These are phyloP conservation scores for Tolypocladium tropicale DNA, from an alignment of 2,329 filamentous ascomycete species.

Conservation along the genomic window DNA sequence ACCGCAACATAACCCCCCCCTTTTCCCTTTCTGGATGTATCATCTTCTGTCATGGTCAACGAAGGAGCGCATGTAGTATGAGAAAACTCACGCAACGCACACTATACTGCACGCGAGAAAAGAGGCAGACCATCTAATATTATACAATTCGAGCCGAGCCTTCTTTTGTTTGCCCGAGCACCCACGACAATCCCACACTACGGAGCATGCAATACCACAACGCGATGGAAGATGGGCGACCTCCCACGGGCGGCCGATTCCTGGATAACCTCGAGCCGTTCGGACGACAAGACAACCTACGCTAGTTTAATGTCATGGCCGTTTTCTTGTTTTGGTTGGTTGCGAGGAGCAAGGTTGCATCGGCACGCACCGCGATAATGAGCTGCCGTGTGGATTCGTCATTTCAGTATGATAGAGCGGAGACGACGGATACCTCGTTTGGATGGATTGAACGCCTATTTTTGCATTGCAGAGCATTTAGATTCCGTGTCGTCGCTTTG, in stretches of 20 bases:
- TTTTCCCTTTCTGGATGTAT: conserved; percentile 14
- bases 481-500: background rate
- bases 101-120: conserved; percentile 7
- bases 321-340: background rate
- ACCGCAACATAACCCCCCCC: background rate
- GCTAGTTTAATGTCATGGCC: background rate
- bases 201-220: background rate
- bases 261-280: background rate
- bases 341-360: background rate
- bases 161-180: conserved; percentile 1
- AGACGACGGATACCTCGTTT: background rate
- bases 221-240: background rate
- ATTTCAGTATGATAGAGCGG: background rate
- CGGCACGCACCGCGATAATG: background rate
- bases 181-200: background rate
- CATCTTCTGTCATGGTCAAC: conserved; percentile 10
- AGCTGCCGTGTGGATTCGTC: background rate
- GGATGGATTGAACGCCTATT: background rate
- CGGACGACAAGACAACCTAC: background rate
- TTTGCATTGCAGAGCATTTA: background rate
- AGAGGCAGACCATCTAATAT: conserved; percentile 20
- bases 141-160: conserved; percentile 18
- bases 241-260: background rate
- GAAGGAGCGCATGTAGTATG: conserved; percentile 14
- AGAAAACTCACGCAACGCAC: conserved; percentile 2